Evolutionary conservation across 1,284 basidiomycete species (phyloP), one percentile per base, ranked within the genome.

Genomic region (Microbotryum saponariae): DNA sequence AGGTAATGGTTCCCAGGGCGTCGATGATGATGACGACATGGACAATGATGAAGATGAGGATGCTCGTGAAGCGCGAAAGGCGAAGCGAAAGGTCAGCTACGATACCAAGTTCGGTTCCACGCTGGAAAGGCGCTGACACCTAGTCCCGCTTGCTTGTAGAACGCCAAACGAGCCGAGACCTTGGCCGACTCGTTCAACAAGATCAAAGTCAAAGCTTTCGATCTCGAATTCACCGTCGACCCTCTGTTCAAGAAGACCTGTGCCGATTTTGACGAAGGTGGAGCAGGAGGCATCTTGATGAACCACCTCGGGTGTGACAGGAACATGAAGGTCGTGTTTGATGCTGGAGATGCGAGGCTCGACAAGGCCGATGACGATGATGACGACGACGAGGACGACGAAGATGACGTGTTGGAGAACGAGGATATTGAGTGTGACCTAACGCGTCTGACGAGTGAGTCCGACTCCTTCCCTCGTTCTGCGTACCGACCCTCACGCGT

Each of bases 191-290:
- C 86, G 65, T 83, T 85, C 29, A 77, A 82, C 6, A 86, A 91
- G 65, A 81, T 98, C 37, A 84, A 86, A 70, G 87, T 85, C 77
- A 97, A 97, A 81, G 47, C 63, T 18, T 81, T 91, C 51, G 91
- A 96, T 66, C 82, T 94, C 33, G 96, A 97, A 74, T 97, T 97
- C 77, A 88, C 85, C 51, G 91, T 97, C 47, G 94, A 98, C 74
- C 96, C 94, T 2, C 79, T 98, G 33, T 98, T 98, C 80, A 89
- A 86, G 77, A 98, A 98, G 80, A 98, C 96, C 0, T 92, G 87
- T 67, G 96, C 91, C 23, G 96, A 98, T 74, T 98, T 98, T 74
- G 94, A 98, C 75, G 96, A 98, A 76, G 96, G 94, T 50, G 94
- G 94, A 58, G 94, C 94, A 0, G 88, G 91, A 65, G 94, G 94